A percentile compares a stretch with the other conserved stretches of the same genome.
These are phyloP conservation scores for Cinnamomum micranthum DNA, from an alignment of 164 flowering plant species.

Conservation along the genomic window DNA sequence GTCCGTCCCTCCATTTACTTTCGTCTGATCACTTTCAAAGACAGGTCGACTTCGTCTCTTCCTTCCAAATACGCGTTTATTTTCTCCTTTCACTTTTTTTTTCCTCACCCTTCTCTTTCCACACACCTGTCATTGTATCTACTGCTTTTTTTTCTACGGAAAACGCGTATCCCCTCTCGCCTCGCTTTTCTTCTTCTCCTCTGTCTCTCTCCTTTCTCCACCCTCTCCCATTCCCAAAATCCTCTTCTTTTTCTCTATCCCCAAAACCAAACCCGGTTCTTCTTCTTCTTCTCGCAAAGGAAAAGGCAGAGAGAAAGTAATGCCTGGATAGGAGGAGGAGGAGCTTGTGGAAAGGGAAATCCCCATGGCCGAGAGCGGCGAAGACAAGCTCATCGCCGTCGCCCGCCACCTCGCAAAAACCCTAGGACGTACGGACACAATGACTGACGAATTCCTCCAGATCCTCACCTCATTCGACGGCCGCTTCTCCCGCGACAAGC, in stretches of 20 bases:
- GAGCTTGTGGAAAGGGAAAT: background rate
- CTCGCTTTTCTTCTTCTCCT: background rate
- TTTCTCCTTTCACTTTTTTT: background rate
- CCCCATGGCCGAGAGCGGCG: conserved; percentile 51
- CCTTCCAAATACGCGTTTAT: background rate
- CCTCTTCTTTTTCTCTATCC: background rate
- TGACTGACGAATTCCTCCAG: conserved; percentile 85
- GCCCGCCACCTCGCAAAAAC: conserved; percentile 95
- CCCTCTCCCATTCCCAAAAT: background rate
- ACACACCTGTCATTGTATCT: conserved; percentile 3
- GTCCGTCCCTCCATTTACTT: no score
- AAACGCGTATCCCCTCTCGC: conserved; percentile 6
- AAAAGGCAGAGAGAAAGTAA: background rate
- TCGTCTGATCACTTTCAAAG: no score
- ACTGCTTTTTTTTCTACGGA: background rate
- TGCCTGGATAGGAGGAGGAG: background rate
- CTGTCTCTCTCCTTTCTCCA: background rate
- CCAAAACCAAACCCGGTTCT: background rate
- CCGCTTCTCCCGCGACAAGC: conserved; percentile 71
- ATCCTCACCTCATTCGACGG: conserved; percentile 86
- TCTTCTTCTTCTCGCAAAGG: background rate
- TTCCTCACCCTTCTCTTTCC: background rate
- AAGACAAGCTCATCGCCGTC: conserved; percentile 77
- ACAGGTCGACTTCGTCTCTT: background rate
- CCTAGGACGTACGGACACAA: conserved; percentile 68